Conservation (phyloP, 2,329 filamentous ascomycete genomes). For the Fusarium udum region DNA sequence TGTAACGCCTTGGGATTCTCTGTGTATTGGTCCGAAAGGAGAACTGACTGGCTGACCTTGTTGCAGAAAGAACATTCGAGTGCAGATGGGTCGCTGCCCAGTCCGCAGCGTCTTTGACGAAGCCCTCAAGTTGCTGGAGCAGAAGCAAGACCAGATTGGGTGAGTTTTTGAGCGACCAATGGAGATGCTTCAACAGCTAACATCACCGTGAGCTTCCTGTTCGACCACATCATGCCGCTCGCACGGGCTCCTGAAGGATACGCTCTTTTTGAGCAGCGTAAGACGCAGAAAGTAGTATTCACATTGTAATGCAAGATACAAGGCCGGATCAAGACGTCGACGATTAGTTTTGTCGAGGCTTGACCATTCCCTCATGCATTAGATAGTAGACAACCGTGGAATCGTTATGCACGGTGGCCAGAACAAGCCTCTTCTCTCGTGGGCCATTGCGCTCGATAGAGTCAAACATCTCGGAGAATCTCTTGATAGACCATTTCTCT, state of each 20-base stretch:
- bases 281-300: conserved; percentile 79
- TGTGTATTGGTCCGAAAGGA: background rate
- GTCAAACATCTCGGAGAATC: conserved; percentile 77
- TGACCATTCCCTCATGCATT: conserved; percentile 86
- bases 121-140: conserved; percentile 70
- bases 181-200: conserved; percentile 8
- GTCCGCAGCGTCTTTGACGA: conserved; percentile 75
- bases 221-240: conserved; percentile 77
- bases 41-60: conserved; percentile 34
- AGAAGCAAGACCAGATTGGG: conserved; percentile 73
- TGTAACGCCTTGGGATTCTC: conserved; percentile 35
- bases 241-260: conserved; percentile 74
- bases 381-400: conserved; percentile 88
- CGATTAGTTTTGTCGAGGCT: conserved; percentile 79
- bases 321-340: background rate
- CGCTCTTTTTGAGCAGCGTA: conserved; percentile 76
- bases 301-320: conserved; percentile 50
- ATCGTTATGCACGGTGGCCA: conserved; percentile 80
- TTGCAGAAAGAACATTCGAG: conserved; percentile 72
- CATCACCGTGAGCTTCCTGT: conserved; percentile 71
- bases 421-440: conserved; percentile 73
- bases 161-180: conserved; percentile 51
- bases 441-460: conserved; percentile 58
- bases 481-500: conserved; percentile 75
- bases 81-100: conserved; percentile 82